Conservation (phyloP, 2,329 filamentous ascomycete species). For the Hypoxylon rubiginosum region DNA sequence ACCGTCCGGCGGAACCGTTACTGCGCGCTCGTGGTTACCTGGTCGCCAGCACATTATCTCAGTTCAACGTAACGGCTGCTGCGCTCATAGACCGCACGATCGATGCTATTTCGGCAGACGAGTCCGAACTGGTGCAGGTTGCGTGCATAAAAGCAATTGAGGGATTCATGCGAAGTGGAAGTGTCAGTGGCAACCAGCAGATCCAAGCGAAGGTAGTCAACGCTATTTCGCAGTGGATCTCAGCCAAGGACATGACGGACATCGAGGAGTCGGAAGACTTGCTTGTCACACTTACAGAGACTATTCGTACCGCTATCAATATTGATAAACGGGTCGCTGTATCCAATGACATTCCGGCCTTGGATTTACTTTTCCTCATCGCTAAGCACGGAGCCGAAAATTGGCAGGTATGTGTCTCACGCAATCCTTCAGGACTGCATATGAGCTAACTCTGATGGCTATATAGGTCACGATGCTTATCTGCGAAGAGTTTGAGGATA, state of each 20-base stretch:
- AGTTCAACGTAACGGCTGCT: conserved; percentile 74
- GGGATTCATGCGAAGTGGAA: conserved; percentile 64
- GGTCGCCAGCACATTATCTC: conserved; percentile 83
- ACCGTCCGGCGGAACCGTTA: conserved; percentile 77
- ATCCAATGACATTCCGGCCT: conserved; percentile 76
- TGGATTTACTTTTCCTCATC: conserved; percentile 88
- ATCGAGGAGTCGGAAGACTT: conserved; percentile 92
- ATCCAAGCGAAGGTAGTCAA: conserved; percentile 61
- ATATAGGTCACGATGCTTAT: conserved; percentile 80
- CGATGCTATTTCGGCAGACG: conserved; percentile 79
- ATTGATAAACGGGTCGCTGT: conserved; percentile 83
- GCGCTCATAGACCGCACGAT: conserved; percentile 80
- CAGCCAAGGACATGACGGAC: conserved; percentile 83
- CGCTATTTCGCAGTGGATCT: conserved; percentile 80
- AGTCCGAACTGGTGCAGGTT: conserved; percentile 90
- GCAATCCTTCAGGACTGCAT: not conserved
- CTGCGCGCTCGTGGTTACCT: conserved; percentile 89
- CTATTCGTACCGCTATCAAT: conserved; percentile 84
- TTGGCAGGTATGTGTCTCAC: conserved; percentile 72
- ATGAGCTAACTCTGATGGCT: conserved; percentile 20
- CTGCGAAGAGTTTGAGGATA: conserved; percentile 90
- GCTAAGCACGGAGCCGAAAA: conserved; percentile 90
- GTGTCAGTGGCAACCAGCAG: conserved; percentile 70
- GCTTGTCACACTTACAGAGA: conserved; percentile 89
- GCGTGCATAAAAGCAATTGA: conserved; percentile 91